A percentile compares a stretch with the other conserved stretches of the same genome.
Evolutionary conservation across 2,329 filamentous ascomycete species (phyloP).

Genomic region (Aureobasidium namibiae): DNA sequence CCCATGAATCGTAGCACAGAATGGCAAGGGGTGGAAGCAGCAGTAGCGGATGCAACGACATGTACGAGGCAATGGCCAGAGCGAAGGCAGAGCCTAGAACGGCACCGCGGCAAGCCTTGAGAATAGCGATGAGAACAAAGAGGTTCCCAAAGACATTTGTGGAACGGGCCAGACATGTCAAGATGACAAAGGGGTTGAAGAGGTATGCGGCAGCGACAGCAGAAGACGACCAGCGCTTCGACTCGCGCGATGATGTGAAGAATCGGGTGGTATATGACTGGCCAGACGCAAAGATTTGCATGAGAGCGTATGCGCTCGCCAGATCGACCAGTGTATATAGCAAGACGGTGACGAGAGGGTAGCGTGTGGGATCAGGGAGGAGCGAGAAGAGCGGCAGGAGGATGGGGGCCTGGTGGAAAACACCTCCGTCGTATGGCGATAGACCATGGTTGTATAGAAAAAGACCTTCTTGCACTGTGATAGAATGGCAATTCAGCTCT

Average conservation of each 20-base stretch:
- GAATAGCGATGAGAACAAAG: constrained; percentile 75
- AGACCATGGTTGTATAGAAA: constrained; percentile 96
- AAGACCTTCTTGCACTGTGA: constrained; percentile 79
- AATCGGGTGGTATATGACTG: constrained; percentile 65
- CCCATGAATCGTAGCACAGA: constrained; percentile 60
- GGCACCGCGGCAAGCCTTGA: constrained; percentile 68
- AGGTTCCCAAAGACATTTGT: constrained; percentile 84
- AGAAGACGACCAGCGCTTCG: constrained; percentile 64
- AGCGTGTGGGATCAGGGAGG: constrained; percentile 59
- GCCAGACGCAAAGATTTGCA: constrained; percentile 71
- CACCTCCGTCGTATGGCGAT: constrained; percentile 92
- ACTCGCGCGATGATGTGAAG: constrained; percentile 70
- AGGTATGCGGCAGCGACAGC: constrained; percentile 81
- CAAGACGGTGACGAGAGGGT: constrained; percentile 62
- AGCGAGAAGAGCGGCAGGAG: constrained; percentile 87
- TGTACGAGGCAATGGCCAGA: constrained; percentile 77
- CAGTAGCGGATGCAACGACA: constrained; percentile 85
- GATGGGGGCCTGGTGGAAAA: constrained; percentile 72
- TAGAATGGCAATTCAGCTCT: not conserved
- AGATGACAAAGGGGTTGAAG: constrained; percentile 89
- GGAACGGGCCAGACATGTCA: constrained; percentile 81
- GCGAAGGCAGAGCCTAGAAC: constrained; percentile 70
- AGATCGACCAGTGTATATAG: constrained; percentile 78
- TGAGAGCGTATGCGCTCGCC: constrained; percentile 70
- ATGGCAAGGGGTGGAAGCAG: constrained; percentile 75